These are phyloP conservation scores for Rhizopogon vesiculosus DNA, from an alignment of 768 basidiomycete genomes.

Conservation along the genomic window DNA sequence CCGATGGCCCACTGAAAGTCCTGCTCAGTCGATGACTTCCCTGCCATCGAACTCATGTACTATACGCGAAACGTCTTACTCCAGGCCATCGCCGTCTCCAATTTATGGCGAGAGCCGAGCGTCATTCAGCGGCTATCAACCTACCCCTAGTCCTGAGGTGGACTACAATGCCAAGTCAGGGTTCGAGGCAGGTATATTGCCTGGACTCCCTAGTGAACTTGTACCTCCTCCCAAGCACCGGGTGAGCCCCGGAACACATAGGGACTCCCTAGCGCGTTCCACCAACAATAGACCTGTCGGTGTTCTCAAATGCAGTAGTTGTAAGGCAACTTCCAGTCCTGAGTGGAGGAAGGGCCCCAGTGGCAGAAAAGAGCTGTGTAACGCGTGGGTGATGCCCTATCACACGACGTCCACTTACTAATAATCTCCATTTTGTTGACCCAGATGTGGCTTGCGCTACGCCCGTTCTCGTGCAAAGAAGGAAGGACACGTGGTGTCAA, in stretches of 20 bases:
- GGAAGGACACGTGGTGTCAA: slow-evolving; percentile 53
- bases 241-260: slow-evolving; percentile 45
- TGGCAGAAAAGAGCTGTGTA: slow-evolving; percentile 88
- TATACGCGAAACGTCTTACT: slow-evolving; percentile 26
- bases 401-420: slow-evolving; percentile 4
- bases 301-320: slow-evolving; percentile 70
- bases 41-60: slow-evolving; percentile 20
- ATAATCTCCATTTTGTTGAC: slow-evolving; percentile 17
- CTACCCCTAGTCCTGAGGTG: slow-evolving; percentile 32
- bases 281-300: slow-evolving; percentile 65
- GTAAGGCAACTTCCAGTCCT: slow-evolving; percentile 76
- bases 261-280: slow-evolving; percentile 41
- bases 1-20: slow-evolving; percentile 24
- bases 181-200: slow-evolving; percentile 16
- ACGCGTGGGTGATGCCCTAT: slow-evolving; percentile 61
- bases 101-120: slow-evolving; percentile 22
- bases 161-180: slow-evolving; percentile 34
- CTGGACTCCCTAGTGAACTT: slow-evolving; percentile 28
- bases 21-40: slow-evolving; percentile 21
- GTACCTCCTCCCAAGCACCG: slow-evolving; percentile 57
- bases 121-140: slow-evolving; percentile 33
- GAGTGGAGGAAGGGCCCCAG: slow-evolving; percentile 92
- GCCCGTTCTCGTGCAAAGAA: slow-evolving; percentile 88
- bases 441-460: slow-evolving; percentile 79
- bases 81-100: slow-evolving; percentile 36